phyloP scores from a whole-genome alignment of 1,139 yeast species.

The Taphrina deformans region DNA sequence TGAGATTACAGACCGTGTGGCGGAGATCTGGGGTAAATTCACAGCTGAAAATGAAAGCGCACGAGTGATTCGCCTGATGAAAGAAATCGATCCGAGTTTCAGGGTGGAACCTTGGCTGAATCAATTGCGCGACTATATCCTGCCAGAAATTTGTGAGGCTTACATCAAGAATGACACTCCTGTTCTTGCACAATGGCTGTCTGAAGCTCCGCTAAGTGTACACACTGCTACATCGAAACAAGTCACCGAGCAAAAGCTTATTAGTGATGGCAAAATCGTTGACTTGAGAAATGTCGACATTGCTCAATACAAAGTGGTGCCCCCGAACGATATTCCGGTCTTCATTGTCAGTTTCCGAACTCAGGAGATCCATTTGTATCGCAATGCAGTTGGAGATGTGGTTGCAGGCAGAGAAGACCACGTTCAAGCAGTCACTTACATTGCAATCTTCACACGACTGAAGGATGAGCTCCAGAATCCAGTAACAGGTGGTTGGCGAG shows the following conservation, averaged over 20 bases:
- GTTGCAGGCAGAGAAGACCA: slow-evolving; percentile 97
- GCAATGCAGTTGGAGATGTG: slow-evolving; percentile 89
- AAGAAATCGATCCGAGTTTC: slow-evolving; percentile 86
- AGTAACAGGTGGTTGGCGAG: slow-evolving; percentile 97
- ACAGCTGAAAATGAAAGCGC: slow-evolving; percentile 97
- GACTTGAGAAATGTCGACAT: slow-evolving; percentile 96
- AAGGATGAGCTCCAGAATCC: slow-evolving; percentile 88
- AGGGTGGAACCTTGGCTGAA: slow-evolving; percentile 74
- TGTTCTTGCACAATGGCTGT: slow-evolving; percentile 83
- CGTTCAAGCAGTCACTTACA: slow-evolving; percentile 88
- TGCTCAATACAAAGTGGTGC: slow-evolving; percentile 80
- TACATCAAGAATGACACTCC: slow-evolving; percentile 88
- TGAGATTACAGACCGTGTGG: slow-evolving; percentile 74
- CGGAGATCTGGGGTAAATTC: slow-evolving; percentile 55
- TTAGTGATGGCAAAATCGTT: slow-evolving; percentile 85
- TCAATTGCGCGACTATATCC: slow-evolving; percentile 85
- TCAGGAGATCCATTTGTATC: slow-evolving; percentile 88
- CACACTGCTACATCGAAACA: slow-evolving; percentile 94
- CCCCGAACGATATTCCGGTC: slow-evolving; percentile 91
- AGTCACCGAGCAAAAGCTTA: slow-evolving; percentile 84
- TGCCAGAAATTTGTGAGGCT: slow-evolving; percentile 95
- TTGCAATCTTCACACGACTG: slow-evolving; percentile 89
- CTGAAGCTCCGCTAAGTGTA: slow-evolving; percentile 95
- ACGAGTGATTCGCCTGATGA: slow-evolving; percentile 80
- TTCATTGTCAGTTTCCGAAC: slow-evolving; percentile 94